phyloP scores from a whole-genome alignment of 371 early-diverging fungal species.

The Dichotomocladium elegans region DNA sequence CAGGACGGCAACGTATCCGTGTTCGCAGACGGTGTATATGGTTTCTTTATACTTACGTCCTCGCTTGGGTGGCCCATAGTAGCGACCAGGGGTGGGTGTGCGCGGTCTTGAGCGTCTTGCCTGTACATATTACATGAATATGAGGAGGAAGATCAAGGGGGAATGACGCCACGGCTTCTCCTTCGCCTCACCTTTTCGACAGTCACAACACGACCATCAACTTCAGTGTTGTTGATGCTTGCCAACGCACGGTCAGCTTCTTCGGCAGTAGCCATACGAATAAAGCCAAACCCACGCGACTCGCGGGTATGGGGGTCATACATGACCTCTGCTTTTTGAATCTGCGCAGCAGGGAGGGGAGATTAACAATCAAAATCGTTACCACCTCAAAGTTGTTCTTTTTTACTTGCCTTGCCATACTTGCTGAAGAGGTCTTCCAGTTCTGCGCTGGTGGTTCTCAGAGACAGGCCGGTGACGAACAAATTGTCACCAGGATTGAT shows the following conservation, averaged over 20 bases:
- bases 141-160: too few relatives aligned
- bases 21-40: too few relatives aligned
- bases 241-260: conserved; percentile 73
- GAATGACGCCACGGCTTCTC: conserved; percentile 53
- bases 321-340: conserved; percentile 71
- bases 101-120: conserved; percentile 75
- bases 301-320: conserved; percentile 80
- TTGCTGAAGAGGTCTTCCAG: conserved; percentile 71
- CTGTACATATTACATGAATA: conserved; percentile 7
- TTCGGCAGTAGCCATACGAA: conserved; percentile 68
- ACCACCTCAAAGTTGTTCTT: not conserved
- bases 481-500: conserved; percentile 76
- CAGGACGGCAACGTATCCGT: too few relatives aligned
- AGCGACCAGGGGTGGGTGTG: conserved; percentile 86
- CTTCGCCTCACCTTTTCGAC: conserved; percentile 64
- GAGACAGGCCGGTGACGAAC: conserved; percentile 70
- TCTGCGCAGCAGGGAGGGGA: conserved; percentile 24
- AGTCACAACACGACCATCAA: conserved; percentile 71
- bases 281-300: conserved; percentile 84
- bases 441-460: conserved; percentile 56
- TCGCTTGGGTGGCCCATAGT: conserved; percentile 79
- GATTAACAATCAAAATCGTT: not conserved
- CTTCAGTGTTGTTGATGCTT: conserved; percentile 59
- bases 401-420: conserved; percentile 63
- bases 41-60: conserved; percentile 34